Evolutionary conservation across 169 alveolate species (phyloP).

Genomic region (Miamiensis avidus): DNA sequence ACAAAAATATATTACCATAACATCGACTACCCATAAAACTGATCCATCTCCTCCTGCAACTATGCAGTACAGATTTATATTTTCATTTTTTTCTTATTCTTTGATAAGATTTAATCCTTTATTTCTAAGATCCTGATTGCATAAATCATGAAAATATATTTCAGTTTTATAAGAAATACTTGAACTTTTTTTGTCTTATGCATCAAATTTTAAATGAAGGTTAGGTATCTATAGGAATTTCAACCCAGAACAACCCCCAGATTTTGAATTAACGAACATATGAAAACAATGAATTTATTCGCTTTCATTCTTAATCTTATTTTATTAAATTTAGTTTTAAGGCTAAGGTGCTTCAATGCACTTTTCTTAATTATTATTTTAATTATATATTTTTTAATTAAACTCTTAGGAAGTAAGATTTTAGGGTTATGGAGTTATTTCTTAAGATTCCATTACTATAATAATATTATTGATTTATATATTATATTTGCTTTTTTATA

Average conservation of each 20-base stretch:
- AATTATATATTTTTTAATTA: too few species aligned
- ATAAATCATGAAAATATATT: not conserved
- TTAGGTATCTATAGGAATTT: not conserved
- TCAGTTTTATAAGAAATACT: not conserved
- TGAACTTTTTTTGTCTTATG: not conserved
- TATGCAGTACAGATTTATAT: constrained; percentile 23
- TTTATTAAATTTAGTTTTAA: too few species aligned
- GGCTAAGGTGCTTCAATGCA: too few species aligned
- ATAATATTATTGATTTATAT: too few species aligned
- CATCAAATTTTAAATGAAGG: not conserved
- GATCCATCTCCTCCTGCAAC: constrained; percentile 97
- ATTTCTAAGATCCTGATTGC: not conserved
- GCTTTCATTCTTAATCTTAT: too few species aligned
- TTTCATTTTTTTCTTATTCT: not conserved
- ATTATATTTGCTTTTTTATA: too few species aligned
- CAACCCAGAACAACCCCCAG: not conserved
- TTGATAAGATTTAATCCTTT: not conserved
- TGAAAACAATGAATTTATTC: not conserved
- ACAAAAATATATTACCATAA: constrained; percentile 54
- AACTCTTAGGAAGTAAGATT: too few species aligned
- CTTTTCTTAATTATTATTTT: too few species aligned
- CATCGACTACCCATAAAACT: constrained; percentile 90
- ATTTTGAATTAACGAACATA: not conserved
- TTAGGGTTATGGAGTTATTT: too few species aligned
- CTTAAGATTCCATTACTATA: too few species aligned